Evolutionary conservation across 2,329 filamentous ascomycete species (phyloP).

Genomic region (Pleomassaria siparia): DNA sequence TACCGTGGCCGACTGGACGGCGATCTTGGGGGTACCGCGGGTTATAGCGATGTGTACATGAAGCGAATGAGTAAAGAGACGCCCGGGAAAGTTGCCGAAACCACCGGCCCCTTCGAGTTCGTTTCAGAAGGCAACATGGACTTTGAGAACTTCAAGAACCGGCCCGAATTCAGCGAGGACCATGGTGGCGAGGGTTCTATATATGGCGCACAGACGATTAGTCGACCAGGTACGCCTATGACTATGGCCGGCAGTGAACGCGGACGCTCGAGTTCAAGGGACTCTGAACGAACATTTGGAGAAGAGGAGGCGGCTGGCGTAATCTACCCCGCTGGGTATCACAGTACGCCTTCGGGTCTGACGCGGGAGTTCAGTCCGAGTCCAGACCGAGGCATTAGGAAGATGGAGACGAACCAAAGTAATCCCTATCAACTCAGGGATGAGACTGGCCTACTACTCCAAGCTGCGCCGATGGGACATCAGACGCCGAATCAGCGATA

Average conservation of each 20-base stretch:
- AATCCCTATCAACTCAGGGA: constrained; percentile 27
- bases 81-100: constrained; percentile 54
- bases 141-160: constrained; percentile 89
- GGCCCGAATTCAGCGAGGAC: constrained; percentile 82
- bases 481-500: constrained; percentile 20
- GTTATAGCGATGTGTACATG: constrained; percentile 83
- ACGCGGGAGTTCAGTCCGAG: constrained; percentile 47
- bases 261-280: constrained; percentile 24
- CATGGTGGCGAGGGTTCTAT: constrained; percentile 70
- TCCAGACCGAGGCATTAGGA: constrained; percentile 26
- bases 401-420: constrained; percentile 23
- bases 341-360: constrained; percentile 46
- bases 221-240: constrained; percentile 64
- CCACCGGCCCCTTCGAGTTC: constrained; percentile 72
- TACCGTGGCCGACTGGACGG: constrained; percentile 80
- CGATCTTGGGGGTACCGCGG: constrained; percentile 57
- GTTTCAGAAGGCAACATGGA: constrained; percentile 85
- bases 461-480: constrained; percentile 39
- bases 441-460: constrained; percentile 24
- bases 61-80: constrained; percentile 70
- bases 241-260: constrained; percentile 24
- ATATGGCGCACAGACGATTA: constrained; percentile 59
- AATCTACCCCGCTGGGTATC: constrained; percentile 51
- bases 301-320: constrained; percentile 37
- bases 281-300: constrained; percentile 31